Evolutionary conservation across 345 rosid genomes (phyloP), one percentile per base, ranked within the genome.

Genomic region (Boechera retrofracta): DNA sequence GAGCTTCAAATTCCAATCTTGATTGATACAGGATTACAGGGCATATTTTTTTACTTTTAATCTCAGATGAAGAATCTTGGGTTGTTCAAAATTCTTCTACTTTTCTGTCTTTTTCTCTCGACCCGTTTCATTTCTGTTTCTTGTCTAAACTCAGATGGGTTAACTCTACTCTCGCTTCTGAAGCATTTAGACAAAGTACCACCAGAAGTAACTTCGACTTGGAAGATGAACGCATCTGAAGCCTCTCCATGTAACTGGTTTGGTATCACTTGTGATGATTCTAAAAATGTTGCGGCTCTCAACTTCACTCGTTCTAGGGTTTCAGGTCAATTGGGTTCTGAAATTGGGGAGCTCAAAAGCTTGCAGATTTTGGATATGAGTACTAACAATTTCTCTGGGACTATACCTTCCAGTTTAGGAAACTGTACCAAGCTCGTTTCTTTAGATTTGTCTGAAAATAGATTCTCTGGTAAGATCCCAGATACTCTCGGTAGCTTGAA

Each of bases 241-340:
- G 47, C 83, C 54, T 80, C 73, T 57, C 89, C 91, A 0, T 91
- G 97, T 64, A 73, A 79, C 5, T 91, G 97, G 97, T 62, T 75
- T 0, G 91, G 93, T 28, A 49, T 91, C 42, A 77, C 69, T 11
- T 91, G 97, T 74, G 85, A 87, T 39, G 65, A 45, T 29, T 24
- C 59, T 41, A 61, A 41, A 6, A 68, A 62, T 26, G 92, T 86
- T 2, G 61, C 76, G 45, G 33, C 81, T 63, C 69, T 93, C 18
- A 82, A 86, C 80, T 87, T 93, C 78, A 66, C 87, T 2, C 29
- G 76, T 6, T 76, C 64, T 39, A 66, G 56, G 29, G 77, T 91
- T 79, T 87, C 89, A 55, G 97, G 97, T 3, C 86, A 69, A 29
- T 31, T 93, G 33, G 87, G 87, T 58, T 79, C 90, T 16, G 90